Base-by-base conservation (phyloP, 108 stramenopile species). In the Nitzschia palea region DNA sequence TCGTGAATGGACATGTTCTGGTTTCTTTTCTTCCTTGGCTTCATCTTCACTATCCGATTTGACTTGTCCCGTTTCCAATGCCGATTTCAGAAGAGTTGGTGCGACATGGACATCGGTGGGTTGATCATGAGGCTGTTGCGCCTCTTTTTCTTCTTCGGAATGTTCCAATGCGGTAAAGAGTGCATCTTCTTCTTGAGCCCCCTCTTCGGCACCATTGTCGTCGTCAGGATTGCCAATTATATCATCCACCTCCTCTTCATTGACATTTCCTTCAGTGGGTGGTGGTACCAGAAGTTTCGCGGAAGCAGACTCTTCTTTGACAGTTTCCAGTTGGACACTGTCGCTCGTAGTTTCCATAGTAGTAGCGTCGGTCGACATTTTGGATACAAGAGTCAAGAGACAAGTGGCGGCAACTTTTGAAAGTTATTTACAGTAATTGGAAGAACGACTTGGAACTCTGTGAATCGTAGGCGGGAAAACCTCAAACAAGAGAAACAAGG, bases 1-100 rank as follows among this genome's bases (percentile, higher is more conserved):
- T 54, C 85, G 44, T 58, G 70, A 68, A 73, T 86, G 85, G 20
- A 71, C 68, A 70, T 80, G 79, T 14, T 74, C 83, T 3, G 31
- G 74, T 27, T 68, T 79, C 62, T 80, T 81, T 70, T 82, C 80
- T 55, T 83, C 78, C 10, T 26, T 23, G 31, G 71, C 73, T 55
- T 78, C 86, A n/a, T 65, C 74, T 31, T 82, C 81, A 25, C 88
- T 85, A 36, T 83, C 82, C 48, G 79, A 75, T 9, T 80, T 77
- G 47, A 89, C 88, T 52, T 88, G 69, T 32, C 88, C 93, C 42
- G 78, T 75, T 31, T 74, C 76, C 52, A 90, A 67, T 5, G 88
- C 88, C 25, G 76, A 62, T 73, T 84, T 80, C 27, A 94, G 37
- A 37, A 94, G 67, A 55, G 71, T 86, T 45, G 91, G 91, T 30